Percentiles rank a stretch among this genome's conserved stretches.
Evolutionary conservation across 805 yeast species (phyloP).

Genomic region (Pichia gijzeniarum): DNA sequence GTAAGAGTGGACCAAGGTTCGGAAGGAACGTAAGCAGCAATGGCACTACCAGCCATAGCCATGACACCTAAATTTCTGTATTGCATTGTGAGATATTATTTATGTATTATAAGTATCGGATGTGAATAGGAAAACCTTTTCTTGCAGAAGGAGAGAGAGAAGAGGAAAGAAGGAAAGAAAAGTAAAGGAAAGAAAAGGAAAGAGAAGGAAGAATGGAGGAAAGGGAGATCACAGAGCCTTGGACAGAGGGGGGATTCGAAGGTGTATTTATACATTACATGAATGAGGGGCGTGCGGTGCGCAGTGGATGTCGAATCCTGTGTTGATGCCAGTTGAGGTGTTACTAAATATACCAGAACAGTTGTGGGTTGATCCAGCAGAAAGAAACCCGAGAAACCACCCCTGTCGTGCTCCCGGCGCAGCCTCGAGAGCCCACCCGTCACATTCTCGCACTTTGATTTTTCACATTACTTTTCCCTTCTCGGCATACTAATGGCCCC

Average conservation of each 20-base stretch:
- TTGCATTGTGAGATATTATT: too few species aligned
- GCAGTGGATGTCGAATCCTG: too few species aligned
- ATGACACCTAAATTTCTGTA: slow-evolving; percentile 36
- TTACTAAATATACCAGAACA: too few species aligned
- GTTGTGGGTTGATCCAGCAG: too few species aligned
- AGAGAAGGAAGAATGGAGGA: not conserved
- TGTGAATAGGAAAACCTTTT: too few species aligned
- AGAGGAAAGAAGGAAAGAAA: not conserved
- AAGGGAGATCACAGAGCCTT: not conserved
- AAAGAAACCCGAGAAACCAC: too few species aligned
- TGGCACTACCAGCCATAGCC: slow-evolving; percentile 42
- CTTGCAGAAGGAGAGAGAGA: not conserved
- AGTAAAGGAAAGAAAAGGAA: not conserved
- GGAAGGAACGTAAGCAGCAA: slow-evolving; percentile 59
- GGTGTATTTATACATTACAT: not conserved
- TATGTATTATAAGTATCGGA: too few species aligned
- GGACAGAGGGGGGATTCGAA: not conserved
- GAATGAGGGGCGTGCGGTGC: too few species aligned
- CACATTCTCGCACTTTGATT: too few species aligned
- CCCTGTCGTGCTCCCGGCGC: too few species aligned
- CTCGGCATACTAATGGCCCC: slow-evolving; percentile 2
- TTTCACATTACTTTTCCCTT: slow-evolving; percentile 1
- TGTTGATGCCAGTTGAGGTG: too few species aligned
- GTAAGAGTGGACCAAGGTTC: slow-evolving; percentile 71
- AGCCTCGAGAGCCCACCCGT: too few species aligned